Evolutionary conservation across 768 basidiomycete genomes (phyloP), one percentile per base, ranked within the genome.

Genomic region (Mrakia gelida): DNA sequence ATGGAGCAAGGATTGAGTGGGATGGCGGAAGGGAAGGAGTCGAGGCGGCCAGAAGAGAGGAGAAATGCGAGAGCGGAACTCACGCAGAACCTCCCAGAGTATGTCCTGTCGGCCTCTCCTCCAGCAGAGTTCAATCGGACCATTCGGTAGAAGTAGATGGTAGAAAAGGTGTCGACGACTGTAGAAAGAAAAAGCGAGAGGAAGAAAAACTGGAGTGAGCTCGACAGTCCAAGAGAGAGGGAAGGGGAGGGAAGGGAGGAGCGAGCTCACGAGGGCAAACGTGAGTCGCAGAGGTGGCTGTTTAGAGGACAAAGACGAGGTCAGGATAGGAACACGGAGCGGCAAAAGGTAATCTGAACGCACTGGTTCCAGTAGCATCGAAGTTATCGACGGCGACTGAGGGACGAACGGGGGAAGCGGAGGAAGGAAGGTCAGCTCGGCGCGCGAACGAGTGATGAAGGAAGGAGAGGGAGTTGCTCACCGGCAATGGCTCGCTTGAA

Each of bases 81-180:
- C 32, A 65, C 63, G 32, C 63, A 65, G 63, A 65, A 65, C 32
- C 63, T 34, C 18, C 16, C 32, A 28, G 59, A n/a, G 63, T 65
- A 65, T 1, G 30, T 65, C 63, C 63, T 65, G 32, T 65, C 63
- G 2, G 63, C 63, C 32, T 65, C 63, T 65, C 63, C 63, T 65
- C 63, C 63, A 3, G 18, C 18, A n/a, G 63, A 65, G 63, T 65
- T 65, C n/a, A 65, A 11, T 65, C 63, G 63, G 11, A 65, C 63
- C 63, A 65, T 65, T 30, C 63, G 63, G 63, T 65, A 65, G 30
- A 65, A 32, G 63, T 65, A 65, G 63, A 65, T 65, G 16, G 63
- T 32, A 18, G 63, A 65, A 15, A 21, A 32, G 30, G 63, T 65
- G 63, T 65, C 63, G 63, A 65, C 32, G 21, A 9, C 63, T 65